Evolutionary conservation across 768 basidiomycete species (phyloP).

Genomic region (Amanita exitialis): DNA sequence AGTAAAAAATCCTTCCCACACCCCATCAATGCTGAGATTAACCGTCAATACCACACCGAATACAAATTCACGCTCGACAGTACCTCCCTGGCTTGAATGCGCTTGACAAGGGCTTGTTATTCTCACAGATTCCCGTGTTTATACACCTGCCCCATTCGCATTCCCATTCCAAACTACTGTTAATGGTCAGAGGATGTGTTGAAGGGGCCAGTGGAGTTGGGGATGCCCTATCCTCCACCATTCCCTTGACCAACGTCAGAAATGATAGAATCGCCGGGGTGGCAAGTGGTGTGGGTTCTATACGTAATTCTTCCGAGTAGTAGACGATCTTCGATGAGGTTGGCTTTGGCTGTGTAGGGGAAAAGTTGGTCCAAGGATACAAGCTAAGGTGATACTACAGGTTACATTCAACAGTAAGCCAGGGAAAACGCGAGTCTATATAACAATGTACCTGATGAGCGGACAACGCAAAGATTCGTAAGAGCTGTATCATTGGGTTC

Average conservation of each 20-base stretch:
- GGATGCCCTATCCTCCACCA: slow-evolving; percentile 18
- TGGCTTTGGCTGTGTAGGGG: slow-evolving; percentile 20
- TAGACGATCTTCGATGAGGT: slow-evolving; percentile 21
- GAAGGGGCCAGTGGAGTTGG: slow-evolving; percentile 25
- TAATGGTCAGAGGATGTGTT: slow-evolving; percentile 15
- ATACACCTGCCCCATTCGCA: slow-evolving; percentile 58
- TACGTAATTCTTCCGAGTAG: slow-evolving; percentile 33
- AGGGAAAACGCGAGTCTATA: slow-evolving; percentile 4
- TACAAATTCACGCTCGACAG: slow-evolving; percentile 2
- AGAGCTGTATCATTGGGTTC: slow-evolving; percentile 35
- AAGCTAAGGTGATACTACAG: slow-evolving; percentile 51
- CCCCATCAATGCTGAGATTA: slow-evolving; percentile 48
- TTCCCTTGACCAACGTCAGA: slow-evolving; percentile 40
- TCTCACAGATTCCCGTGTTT: slow-evolving; percentile 21
- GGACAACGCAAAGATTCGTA: slow-evolving; percentile 57
- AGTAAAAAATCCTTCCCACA: slow-evolving; percentile 75
- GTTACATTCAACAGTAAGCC: slow-evolving; percentile 4
- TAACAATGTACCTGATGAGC: slow-evolving; percentile 40
- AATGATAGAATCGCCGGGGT: slow-evolving; percentile 67
- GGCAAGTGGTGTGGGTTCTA: slow-evolving; percentile 53
- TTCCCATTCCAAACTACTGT: slow-evolving; percentile 50
- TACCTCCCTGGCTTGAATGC: slow-evolving; percentile 54
- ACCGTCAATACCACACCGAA: slow-evolving; percentile 3
- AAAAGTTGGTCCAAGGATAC: slow-evolving; percentile 50
- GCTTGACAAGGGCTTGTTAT: slow-evolving; percentile 24